Base-by-base conservation (phyloP, 768 basidiomycete genomes). In the Phlegmacium glaucopus region DNA sequence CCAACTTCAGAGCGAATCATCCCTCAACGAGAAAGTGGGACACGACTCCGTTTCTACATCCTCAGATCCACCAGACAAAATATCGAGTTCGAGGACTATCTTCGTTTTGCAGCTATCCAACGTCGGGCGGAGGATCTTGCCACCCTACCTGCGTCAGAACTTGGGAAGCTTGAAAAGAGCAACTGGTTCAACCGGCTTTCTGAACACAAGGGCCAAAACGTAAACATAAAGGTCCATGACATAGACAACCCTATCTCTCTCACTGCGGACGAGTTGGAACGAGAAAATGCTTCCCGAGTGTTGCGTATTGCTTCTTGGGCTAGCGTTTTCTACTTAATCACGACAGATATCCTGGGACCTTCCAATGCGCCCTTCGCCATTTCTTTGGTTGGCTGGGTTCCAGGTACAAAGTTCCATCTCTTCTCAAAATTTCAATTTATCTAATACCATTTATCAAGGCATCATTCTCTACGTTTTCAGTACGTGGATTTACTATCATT, bases 331-430 rank as follows among this genome's bases (percentile, higher is more conserved):
- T 80, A 76, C 54, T 64, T 80, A 16, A 80, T 82, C 45, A 82
- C 80, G 2, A 81, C 78, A 1, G 82, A 83, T 51, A 80, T 83
- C 39, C 66, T 83, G 10, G 82, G 82, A 6, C 82, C 80, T 1
- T 81, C 78, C 62, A 78, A 80, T 28, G 74, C 80, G 0, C 80
- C 81, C 3, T 83, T 54, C 40, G 76, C 81, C 1, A 80, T 83
- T 38, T 68, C 77, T 8, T 76, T 79, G 56, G 76, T 83, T 7
- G 81, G 81, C n/a, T 83, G 79, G 69, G 79, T 77, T 6, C 78
- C 80, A 9, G 81, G 80, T 59, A 61, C 56, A 48, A 64, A 47
- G n/a, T n/a, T n/a, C 59, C 48, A 54, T 58, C 36, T 26, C 45
- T 57, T 36, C 54, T 39, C 17, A 52, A 58, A 6, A 44, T 9